A percentile compares a stretch with the other conserved stretches of the same genome.
These are phyloP conservation scores for Beauveria caledonica DNA, from an alignment of 2,329 filamentous ascomycete genomes.

Conservation along the genomic window DNA sequence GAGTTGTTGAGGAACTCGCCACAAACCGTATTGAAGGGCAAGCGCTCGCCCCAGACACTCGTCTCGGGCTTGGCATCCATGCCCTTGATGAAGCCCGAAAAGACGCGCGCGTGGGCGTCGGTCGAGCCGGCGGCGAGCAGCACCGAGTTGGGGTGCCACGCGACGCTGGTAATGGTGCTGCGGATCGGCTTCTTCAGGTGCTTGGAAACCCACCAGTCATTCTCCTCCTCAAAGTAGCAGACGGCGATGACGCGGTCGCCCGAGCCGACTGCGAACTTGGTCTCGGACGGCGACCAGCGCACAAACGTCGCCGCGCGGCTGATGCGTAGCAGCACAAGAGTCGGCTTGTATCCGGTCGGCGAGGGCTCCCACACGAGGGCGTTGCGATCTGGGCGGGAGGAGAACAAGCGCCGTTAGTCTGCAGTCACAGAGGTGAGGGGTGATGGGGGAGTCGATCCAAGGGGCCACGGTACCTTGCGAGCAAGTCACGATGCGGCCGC, in stretches of 20 bases:
- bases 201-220: conserved; percentile 99
- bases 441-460: background rate
- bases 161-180: conserved; percentile 88
- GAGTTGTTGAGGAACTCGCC: conserved; percentile 95
- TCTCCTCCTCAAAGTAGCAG: conserved; percentile 98
- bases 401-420: background rate
- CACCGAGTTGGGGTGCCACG: conserved; percentile 97
- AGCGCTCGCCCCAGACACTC: conserved; percentile 84
- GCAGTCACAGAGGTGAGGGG: background rate
- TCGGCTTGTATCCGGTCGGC: conserved; percentile 90
- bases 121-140: conserved; percentile 92
- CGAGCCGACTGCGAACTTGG: conserved; percentile 95
- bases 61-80: conserved; percentile 80
- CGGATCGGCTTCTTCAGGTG: conserved; percentile 98
- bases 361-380: conserved; percentile 96
- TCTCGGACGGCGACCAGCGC: conserved; percentile 92
- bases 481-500: conserved; percentile 92
- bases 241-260: conserved; percentile 92
- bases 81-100: conserved; percentile 94
- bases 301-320: conserved; percentile 95
- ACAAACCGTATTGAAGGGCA: conserved; percentile 97
- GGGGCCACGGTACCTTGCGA: conserved; percentile 63
- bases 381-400: conserved; percentile 64
- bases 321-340: conserved; percentile 91
- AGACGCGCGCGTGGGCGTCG: conserved; percentile 89